Base-by-base conservation (phyloP, 345 rosid genomes). In the Camelina neglecta region DNA sequence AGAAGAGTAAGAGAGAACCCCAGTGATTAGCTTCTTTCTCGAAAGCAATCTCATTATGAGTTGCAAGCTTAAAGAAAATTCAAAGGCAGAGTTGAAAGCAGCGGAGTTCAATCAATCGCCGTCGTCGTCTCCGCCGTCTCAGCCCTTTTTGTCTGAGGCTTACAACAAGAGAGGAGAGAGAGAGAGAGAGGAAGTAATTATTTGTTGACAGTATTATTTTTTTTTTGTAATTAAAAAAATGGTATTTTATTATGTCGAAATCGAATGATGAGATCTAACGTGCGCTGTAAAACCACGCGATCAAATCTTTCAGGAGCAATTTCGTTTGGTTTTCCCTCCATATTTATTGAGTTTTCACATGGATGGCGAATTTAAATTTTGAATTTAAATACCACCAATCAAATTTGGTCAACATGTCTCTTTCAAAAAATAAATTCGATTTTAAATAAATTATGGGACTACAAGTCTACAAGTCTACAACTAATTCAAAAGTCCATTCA, bases 291-390 rank as follows among this genome's bases (percentile, higher is more conserved):
- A 58, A n/a, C 41, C 13, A 58, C 42, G 42, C 41, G 18, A 38
- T 38, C 42, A 8, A 35, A 36, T 36, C 39, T 36, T 13, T 54
- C 55, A 51, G 11, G 39, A 10, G 51, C 61, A 55, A 41, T 39
- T 69, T 69, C 62, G 51, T 69, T 23, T 41, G 16, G 5, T 69
- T 69, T 69, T 69, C 62, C 73, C 61, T 39, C 62, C 62, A 38
- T 26, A 26, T 60, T 60, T 60, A 38, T 38, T 11, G 3, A n/a
- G 4, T 15, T 29, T 33, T 33, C 66, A 41, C 57, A 6, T 65
- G 29, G 15, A 35, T 35, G 0, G 8, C 38, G 3, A 5, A 21
- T 41, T 62, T 41, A 1, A 62, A 23, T 41, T 62, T 62, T 62
- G 33, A 62, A 45, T 58, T 58, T n/a, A 8, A 33, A n/a, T 58